Conservation (phyloP, 2,329 filamentous ascomycete species). For the Cercospora citrullina region DNA sequence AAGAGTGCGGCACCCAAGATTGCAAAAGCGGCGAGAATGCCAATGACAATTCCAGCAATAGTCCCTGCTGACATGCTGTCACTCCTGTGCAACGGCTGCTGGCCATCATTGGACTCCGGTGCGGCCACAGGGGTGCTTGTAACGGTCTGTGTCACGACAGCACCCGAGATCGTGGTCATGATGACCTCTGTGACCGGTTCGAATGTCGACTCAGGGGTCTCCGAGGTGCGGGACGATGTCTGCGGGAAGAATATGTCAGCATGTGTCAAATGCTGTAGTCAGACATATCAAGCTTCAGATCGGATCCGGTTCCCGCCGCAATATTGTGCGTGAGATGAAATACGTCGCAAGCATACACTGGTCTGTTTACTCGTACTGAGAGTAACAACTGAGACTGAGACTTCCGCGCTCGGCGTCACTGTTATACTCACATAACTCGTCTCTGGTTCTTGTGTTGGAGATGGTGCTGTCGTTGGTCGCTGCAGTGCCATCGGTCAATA, state of each 20-base stretch:
- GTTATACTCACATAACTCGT: constrained; percentile 36
- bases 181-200: constrained; percentile 39
- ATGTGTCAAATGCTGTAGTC: constrained; percentile 19
- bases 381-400: constrained; percentile 34
- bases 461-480: constrained; percentile 26
- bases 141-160: constrained; percentile 47
- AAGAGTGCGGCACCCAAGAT: constrained; percentile 42
- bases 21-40: constrained; percentile 42
- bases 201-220: constrained; percentile 24
- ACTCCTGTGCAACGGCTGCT: constrained; percentile 27
- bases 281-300: constrained; percentile 11
- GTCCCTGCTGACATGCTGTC: constrained; percentile 39
- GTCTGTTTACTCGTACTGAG: constrained; percentile 17
- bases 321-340: constrained; percentile 28
- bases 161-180: constrained; percentile 47
- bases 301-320: constrained; percentile 12
- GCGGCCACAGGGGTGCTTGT: constrained; percentile 41
- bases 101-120: constrained; percentile 21
- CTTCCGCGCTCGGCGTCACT: constrained; percentile 31
- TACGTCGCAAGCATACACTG: constrained; percentile 30
- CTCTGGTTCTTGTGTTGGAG: constrained; percentile 28
- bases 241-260: constrained; percentile 20
- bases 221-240: constrained; percentile 25
- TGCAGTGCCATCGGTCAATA: constrained; percentile 25
- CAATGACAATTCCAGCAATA: constrained; percentile 50